Base-by-base conservation (phyloP, 345 rosid genomes). In the Eucalyptus curtisii region DNA sequence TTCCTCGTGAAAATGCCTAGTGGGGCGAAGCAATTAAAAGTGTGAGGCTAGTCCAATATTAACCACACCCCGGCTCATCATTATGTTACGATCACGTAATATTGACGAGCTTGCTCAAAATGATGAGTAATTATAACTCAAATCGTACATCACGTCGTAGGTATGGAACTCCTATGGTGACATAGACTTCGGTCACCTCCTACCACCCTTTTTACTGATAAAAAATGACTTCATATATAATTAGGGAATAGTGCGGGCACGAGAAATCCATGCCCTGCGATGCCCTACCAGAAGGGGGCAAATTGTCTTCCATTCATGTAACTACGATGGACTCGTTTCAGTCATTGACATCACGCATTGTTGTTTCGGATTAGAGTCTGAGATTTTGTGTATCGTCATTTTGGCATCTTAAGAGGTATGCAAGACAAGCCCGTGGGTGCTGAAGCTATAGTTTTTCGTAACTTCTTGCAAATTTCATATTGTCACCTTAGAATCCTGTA, bases 81-180 rank as follows among this genome's bases (percentile, higher is more conserved):
- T 13, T 13, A 64, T 64, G 37, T 13, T 64, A 64, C 2, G 0
- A 64, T 30, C 3, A n/a, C 8, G 1, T 15, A 4, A 17, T 4
- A 17, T n/a, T n/a, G 76, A 14, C 0, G 2, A 7, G 20, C 3
- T 64, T 7, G 6, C 40, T 64, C 20, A 64, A n/a, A n/a, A n/a
- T n/a, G 37, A n/a, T n/a, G 10, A n/a, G 40, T 4, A 64, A 2
- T n/a, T 30, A n/a, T 64, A n/a, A 64, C 19, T n/a, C 2, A 64
- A 64, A n/a, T 1, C 76, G n/a, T 8, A n/a, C 40, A 0, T 7
- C n/a, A 15, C 1, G 0, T n/a, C 0, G 2, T 15, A 33, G 40
- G 10, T 64, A n/a, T 64, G 10, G 20, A n/a, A n/a, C 20, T 64
- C 37, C 19, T n/a, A n/a, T 13, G 8, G 20, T n/a, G 40, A 64